Conservation (phyloP, 1,284 basidiomycete genomes). For the Retiboletus flavoniger region DNA sequence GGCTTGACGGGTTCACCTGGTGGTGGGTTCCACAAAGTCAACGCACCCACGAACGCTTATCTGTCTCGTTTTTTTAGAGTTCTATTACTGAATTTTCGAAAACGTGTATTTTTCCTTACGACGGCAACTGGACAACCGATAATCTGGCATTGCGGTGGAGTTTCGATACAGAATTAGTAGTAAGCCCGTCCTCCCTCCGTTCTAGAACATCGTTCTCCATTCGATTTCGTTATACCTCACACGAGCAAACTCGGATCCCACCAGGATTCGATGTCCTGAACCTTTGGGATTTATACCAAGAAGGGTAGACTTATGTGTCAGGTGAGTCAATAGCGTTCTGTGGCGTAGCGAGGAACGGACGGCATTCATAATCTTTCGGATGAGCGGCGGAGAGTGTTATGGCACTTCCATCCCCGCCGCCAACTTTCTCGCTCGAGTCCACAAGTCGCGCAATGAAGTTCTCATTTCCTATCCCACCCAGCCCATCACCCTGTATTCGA, state of each 20-base stretch:
- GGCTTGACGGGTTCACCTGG: background rate
- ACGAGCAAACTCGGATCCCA: background rate
- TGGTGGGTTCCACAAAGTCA: background rate
- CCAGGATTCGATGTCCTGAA: background rate
- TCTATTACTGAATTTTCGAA: constrained; percentile 2
- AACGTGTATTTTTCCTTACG: background rate
- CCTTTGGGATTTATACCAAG: constrained; percentile 1
- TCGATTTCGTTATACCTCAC: constrained; percentile 4
- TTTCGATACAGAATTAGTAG: background rate
- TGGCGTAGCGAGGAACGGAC: constrained; percentile 23
- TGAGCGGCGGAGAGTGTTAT: background rate
- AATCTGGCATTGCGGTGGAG: constrained; percentile 10
- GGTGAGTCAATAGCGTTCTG: constrained; percentile 16
- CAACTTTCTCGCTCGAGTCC: background rate
- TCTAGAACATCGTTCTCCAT: background rate
- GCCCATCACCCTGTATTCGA: background rate
- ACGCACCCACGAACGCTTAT: background rate
- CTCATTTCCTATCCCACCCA: background rate
- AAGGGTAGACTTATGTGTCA: constrained; percentile 3
- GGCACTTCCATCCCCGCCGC: background rate
- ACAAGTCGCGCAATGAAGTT: background rate
- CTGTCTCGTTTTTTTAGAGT: constrained; percentile 11
- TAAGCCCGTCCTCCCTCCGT: constrained; percentile 1
- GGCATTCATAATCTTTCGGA: constrained; percentile 4
- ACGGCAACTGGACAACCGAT: background rate